These are phyloP conservation scores for Rhynchospora breviuscula DNA, from an alignment of 176 grass and related monocot species.

Conservation along the genomic window DNA sequence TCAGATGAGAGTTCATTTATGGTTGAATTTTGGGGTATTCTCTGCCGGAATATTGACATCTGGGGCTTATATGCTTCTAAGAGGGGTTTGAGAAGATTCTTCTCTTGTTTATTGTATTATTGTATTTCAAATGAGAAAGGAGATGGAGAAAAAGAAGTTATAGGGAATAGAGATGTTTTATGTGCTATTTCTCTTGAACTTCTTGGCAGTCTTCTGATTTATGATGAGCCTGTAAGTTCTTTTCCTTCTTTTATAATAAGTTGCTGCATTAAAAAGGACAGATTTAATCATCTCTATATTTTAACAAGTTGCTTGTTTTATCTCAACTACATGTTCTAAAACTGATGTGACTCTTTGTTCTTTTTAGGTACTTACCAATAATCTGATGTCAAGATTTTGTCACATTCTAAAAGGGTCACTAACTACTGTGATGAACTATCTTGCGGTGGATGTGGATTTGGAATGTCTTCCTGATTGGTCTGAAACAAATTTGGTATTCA, in stretches of 20 bases:
- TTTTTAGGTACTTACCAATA: constrained; percentile 61
- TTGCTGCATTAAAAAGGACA: background rate
- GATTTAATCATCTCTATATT: background rate
- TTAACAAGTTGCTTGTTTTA: background rate
- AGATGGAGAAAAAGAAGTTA: constrained; percentile 21
- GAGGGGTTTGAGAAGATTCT: constrained; percentile 67
- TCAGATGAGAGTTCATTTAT: constrained; percentile 53
- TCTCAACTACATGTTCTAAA: background rate
- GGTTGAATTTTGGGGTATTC: constrained; percentile 63
- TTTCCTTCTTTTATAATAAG: constrained; percentile 5
- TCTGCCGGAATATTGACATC: constrained; percentile 83
- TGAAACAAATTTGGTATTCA: constrained; percentile 28
- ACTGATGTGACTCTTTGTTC: background rate
- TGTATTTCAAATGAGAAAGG: constrained; percentile 31
- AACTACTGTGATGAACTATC: constrained; percentile 26
- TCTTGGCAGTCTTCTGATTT: constrained; percentile 68
- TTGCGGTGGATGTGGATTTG: constrained; percentile 37
- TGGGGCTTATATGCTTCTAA: constrained; percentile 69
- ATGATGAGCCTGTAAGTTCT: constrained; percentile 67
- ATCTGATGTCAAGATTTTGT: constrained; percentile 57
- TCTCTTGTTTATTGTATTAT: constrained; percentile 58
- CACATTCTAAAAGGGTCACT: constrained; percentile 51
- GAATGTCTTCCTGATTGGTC: constrained; percentile 58
- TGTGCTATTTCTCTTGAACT: constrained; percentile 54
- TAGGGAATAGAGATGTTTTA: constrained; percentile 40